A percentile compares a stretch with the other conserved stretches of the same genome.
Evolutionary conservation across 257 asterid genomes (phyloP).

Genomic region (Craterostigma plantagineum): DNA sequence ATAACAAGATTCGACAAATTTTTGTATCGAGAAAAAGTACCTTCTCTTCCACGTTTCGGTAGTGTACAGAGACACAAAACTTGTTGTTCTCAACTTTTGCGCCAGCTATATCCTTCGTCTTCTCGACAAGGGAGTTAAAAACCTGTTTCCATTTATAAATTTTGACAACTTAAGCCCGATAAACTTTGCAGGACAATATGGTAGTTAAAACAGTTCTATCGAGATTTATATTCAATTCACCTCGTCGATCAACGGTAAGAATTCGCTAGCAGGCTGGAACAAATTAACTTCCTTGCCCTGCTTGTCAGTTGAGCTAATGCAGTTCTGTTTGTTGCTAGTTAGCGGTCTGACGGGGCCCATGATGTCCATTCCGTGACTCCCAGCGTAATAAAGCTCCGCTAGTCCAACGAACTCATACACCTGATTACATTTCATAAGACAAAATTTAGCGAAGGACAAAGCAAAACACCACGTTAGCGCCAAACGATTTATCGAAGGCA

Average conservation of each 20-base stretch:
- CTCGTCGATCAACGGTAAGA: constrained; percentile 81
- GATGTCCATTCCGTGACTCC: constrained; percentile 98
- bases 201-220: constrained; percentile 5
- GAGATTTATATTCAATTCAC: no score
- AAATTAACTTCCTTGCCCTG: constrained; percentile 84
- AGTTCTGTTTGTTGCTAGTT: constrained; percentile 26
- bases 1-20: background rate
- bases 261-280: constrained; percentile 93
- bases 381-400: constrained; percentile 78
- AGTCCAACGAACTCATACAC: constrained; percentile 77
- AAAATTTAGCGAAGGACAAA: no score
- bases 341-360: constrained; percentile 71
- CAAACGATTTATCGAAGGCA: background rate
- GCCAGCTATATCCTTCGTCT: constrained; percentile 51
- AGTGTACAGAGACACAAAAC: constrained; percentile 90
- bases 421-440: constrained; percentile 14
- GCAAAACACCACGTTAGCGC: constrained; percentile 1
- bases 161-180: constrained; percentile 4
- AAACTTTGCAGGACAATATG: constrained; percentile 1
- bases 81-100: constrained; percentile 80
- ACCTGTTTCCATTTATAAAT: constrained; percentile 32
- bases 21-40: constrained; percentile 15
- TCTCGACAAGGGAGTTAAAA: constrained; percentile 43
- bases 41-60: constrained; percentile 85
- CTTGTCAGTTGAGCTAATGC: constrained; percentile 54